Evolutionary conservation across 2,329 filamentous ascomycete genomes (phyloP).

Genomic region (Diaporthe sp.): DNA sequence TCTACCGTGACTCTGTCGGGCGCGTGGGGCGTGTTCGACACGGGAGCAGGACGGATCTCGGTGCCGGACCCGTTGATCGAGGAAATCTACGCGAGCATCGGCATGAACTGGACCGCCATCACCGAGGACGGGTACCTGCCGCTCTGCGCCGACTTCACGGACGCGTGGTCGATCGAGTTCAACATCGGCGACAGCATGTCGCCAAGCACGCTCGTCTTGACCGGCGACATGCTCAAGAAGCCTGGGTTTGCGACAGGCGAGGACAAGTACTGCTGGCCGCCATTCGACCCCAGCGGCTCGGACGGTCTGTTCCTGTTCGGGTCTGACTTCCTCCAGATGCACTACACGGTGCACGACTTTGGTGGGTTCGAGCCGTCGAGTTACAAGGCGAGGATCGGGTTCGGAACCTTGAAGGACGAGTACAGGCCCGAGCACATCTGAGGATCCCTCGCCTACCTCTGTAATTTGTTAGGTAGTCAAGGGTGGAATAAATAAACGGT

Average conservation of each 20-base stretch:
- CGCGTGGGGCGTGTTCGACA: slow-evolving; percentile 48
- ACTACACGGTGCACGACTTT: slow-evolving; percentile 52
- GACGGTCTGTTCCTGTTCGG: slow-evolving; percentile 49
- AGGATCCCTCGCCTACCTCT: background rate
- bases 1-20: background rate
- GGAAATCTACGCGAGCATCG: slow-evolving; percentile 49
- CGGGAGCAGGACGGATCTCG: slow-evolving; percentile 46
- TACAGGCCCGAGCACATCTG: slow-evolving; percentile 29
- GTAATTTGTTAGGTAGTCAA: background rate
- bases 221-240: slow-evolving; percentile 47
- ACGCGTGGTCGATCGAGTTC: slow-evolving; percentile 49
- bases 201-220: slow-evolving; percentile 44
- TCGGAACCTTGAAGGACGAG: slow-evolving; percentile 34
- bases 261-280: slow-evolving; percentile 52
- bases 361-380: slow-evolving; percentile 39
- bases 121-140: slow-evolving; percentile 46
- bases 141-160: slow-evolving; percentile 52
- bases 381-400: slow-evolving; percentile 27
- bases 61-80: slow-evolving; percentile 45
- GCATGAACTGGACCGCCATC: slow-evolving; percentile 52
- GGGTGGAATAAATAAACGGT: background rate
- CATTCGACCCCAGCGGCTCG: slow-evolving; percentile 45
- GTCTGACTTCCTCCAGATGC: slow-evolving; percentile 45
- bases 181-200: slow-evolving; percentile 40
- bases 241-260: slow-evolving; percentile 50